phyloP scores from a whole-genome alignment of 345 rosid species.

The Lepidium africanum region DNA sequence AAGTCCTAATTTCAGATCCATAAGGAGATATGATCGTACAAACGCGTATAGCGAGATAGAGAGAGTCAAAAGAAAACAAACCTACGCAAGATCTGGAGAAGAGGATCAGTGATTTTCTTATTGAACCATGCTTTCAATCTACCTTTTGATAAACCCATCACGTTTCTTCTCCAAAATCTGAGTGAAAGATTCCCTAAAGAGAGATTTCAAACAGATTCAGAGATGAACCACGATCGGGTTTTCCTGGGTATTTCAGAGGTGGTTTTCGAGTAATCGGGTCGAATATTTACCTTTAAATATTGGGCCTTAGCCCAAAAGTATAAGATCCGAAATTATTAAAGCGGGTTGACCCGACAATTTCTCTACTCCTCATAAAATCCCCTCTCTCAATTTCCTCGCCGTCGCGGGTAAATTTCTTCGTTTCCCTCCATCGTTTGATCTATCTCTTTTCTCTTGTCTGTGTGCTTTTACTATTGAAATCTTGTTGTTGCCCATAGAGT shows the following conservation, averaged over 20 bases:
- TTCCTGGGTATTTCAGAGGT: not conserved
- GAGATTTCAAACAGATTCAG: not conserved
- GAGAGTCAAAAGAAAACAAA: slow-evolving; percentile 12
- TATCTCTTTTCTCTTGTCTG: too few species aligned
- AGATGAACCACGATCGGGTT: slow-evolving; percentile 5
- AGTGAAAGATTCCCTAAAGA: not conserved
- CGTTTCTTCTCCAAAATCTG: slow-evolving; percentile 1
- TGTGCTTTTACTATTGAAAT: too few species aligned
- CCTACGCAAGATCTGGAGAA: slow-evolving; percentile 76
- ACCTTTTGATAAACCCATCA: slow-evolving; percentile 35
- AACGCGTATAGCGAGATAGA: not conserved
- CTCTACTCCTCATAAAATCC: not conserved
- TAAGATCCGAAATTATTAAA: not conserved
- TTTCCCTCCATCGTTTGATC: too few species aligned
- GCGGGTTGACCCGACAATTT: not conserved
- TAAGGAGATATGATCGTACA: not conserved
- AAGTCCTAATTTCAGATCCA: slow-evolving; percentile 2
- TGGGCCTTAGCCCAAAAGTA: not conserved
- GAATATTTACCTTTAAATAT: not conserved
- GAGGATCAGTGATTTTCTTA: slow-evolving; percentile 66
- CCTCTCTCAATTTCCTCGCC: not conserved
- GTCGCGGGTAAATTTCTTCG: too few species aligned
- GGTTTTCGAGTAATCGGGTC: slow-evolving; percentile 11
- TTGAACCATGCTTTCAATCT: slow-evolving; percentile 46
- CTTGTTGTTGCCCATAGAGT: too few species aligned